phyloP scores from a whole-genome alignment of 108 stramenopile genomes.

The Fistulifera pelliculosa region DNA sequence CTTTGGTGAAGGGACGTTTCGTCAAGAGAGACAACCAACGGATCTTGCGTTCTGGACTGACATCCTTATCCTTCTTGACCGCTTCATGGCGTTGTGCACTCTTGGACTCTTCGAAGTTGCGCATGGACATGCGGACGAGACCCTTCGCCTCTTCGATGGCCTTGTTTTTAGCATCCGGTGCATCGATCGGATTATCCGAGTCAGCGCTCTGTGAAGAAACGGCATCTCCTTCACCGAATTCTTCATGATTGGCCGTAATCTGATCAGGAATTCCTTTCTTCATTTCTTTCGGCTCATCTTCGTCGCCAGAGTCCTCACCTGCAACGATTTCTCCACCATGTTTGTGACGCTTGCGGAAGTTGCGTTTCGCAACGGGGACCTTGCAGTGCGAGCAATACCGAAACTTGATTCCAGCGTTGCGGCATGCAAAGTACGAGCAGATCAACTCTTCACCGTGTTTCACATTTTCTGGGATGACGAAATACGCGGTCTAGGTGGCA shows the following conservation, averaged over 20 bases:
- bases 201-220: slow-evolving; percentile 12
- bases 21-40: slow-evolving; percentile 32
- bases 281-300: slow-evolving; percentile 6
- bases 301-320: slow-evolving; percentile 13
- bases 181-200: slow-evolving; percentile 1
- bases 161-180: too few relatives aligned
- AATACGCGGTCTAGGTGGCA: slow-evolving; percentile 68
- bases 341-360: slow-evolving; percentile 69
- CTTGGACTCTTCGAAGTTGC: background rate
- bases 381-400: slow-evolving; percentile 61
- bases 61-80: slow-evolving; percentile 1
- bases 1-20: slow-evolving; percentile 41
- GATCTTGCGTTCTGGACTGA: slow-evolving; percentile 14
- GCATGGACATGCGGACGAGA: background rate
- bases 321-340: slow-evolving; percentile 34
- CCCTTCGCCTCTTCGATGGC: background rate
- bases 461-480: slow-evolving; percentile 72
- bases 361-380: slow-evolving; percentile 72
- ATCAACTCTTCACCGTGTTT: slow-evolving; percentile 80
- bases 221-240: slow-evolving; percentile 6
- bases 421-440: slow-evolving; percentile 74
- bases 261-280: slow-evolving; percentile 10
- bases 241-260: slow-evolving; percentile 5
- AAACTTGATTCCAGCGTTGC: slow-evolving; percentile 73
- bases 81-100: background rate